A percentile compares a stretch with the other conserved stretches of the same genome.
Conservation (phyloP, 495 filamentous ascomycete species). For the Aspergillus sclerotiicarbonarius region DNA sequence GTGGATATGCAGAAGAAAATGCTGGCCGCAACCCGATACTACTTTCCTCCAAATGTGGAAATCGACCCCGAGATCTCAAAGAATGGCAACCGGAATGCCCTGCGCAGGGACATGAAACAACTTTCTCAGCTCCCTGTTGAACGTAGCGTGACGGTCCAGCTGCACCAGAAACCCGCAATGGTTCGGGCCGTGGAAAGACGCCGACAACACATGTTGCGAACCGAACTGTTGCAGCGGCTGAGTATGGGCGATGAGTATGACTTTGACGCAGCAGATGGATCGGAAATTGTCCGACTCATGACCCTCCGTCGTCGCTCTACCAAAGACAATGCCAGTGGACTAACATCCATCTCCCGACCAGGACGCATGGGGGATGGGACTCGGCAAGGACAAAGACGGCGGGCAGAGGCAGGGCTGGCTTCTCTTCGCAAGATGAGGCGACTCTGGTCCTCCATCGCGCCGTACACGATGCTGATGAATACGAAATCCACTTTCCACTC, state of each 20-base stretch:
- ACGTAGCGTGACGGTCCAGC: slow-evolving; percentile 31
- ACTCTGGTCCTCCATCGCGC: slow-evolving; percentile 22
- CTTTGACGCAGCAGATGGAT: slow-evolving; percentile 8
- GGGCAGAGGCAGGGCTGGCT: not conserved
- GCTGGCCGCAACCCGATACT: slow-evolving; percentile 33
- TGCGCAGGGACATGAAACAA: slow-evolving; percentile 6
- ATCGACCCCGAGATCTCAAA: slow-evolving; percentile 30
- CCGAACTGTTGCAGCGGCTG: slow-evolving; percentile 25
- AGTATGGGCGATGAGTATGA: slow-evolving; percentile 15
- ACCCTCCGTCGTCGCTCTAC: slow-evolving; percentile 24
- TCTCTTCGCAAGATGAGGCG: slow-evolving; percentile 18
- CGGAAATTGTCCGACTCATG: slow-evolving; percentile 33
- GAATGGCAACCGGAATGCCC: slow-evolving; percentile 8
- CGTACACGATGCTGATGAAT: slow-evolving; percentile 47
- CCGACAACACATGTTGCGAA: slow-evolving; percentile 27
- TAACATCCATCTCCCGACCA: slow-evolving; percentile 30
- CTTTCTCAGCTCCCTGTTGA: slow-evolving; percentile 30
- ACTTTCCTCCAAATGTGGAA: slow-evolving; percentile 35
- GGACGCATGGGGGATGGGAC: slow-evolving; percentile 3
- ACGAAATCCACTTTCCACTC: slow-evolving; percentile 42
- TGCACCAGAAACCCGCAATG: slow-evolving; percentile 38
- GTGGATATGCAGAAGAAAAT: slow-evolving; percentile 53
- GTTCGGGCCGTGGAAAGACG: slow-evolving; percentile 32
- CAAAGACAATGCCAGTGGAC: slow-evolving; percentile 11
- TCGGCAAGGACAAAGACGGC: slow-evolving; percentile 4